Conservation (phyloP, 2,329 filamentous ascomycete genomes). For the Scedosporium boydii region DNA sequence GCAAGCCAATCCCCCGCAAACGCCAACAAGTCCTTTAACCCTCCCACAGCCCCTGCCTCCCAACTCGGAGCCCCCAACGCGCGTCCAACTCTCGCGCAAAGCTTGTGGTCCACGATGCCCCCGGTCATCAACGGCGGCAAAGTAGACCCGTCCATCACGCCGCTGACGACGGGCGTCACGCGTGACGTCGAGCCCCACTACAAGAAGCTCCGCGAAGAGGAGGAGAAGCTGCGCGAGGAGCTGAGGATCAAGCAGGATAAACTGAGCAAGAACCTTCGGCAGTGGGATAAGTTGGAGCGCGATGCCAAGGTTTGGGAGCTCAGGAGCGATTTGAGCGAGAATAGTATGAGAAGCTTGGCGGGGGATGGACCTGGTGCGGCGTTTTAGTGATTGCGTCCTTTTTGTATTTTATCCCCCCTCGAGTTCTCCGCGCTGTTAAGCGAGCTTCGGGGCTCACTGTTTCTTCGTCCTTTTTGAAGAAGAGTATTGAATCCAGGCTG, state of each 20-base stretch:
- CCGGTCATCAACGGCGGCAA: slow-evolving; percentile 45
- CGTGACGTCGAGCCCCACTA: slow-evolving; percentile 46
- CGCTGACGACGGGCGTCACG: slow-evolving; percentile 34
- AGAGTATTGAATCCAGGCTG: too few species aligned
- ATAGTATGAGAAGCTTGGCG: slow-evolving; percentile 45
- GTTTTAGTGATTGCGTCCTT: slow-evolving; percentile 26
- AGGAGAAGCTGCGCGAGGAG: slow-evolving; percentile 46
- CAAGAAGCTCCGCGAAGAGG: slow-evolving; percentile 45
- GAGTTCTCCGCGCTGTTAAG: not conserved
- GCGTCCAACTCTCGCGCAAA: slow-evolving; percentile 40
- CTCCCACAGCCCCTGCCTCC: slow-evolving; percentile 43
- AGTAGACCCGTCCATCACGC: slow-evolving; percentile 35
- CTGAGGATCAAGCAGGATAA: slow-evolving; percentile 43
- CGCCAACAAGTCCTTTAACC: slow-evolving; percentile 42
- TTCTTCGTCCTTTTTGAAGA: too few species aligned
- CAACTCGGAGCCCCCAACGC: slow-evolving; percentile 15
- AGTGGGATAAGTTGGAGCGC: slow-evolving; percentile 45
- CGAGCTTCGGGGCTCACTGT: too few species aligned
- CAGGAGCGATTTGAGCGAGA: slow-evolving; percentile 46
- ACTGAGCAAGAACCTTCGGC: slow-evolving; percentile 39
- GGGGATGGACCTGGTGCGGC: slow-evolving; percentile 46
- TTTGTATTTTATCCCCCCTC: not conserved
- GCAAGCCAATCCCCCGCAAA: slow-evolving; percentile 20
- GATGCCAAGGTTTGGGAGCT: slow-evolving; percentile 45
- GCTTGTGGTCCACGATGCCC: slow-evolving; percentile 40